Conservation (phyloP, 148 eudicot genomes). For the Selenicereus undatus region DNA sequence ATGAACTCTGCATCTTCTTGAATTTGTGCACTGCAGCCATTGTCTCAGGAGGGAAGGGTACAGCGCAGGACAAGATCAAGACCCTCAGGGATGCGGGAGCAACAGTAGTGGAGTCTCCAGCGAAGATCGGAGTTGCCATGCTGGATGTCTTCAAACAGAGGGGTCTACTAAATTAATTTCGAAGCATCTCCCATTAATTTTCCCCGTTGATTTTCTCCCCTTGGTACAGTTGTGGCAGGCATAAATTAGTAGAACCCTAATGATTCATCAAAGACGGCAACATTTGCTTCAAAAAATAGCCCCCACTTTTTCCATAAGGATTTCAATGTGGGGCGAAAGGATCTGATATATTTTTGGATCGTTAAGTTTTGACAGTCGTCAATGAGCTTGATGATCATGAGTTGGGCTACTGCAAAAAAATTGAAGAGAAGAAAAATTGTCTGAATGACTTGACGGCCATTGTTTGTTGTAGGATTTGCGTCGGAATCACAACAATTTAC, state of each 20-base stretch:
- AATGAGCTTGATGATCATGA: background rate
- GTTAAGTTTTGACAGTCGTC: conserved; percentile 12
- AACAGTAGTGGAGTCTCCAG: conserved; percentile 94
- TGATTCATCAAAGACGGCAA: conserved; percentile 18
- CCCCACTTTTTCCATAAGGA: conserved; percentile 13
- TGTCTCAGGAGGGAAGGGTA: conserved; percentile 97
- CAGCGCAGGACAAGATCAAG: conserved; percentile 94
- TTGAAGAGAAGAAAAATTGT: no score
- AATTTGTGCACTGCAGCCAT: conserved; percentile 67
- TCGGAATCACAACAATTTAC: no score
- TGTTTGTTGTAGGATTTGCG: no score
- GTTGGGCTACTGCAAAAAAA: background rate
- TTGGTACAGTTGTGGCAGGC: conserved; percentile 29
- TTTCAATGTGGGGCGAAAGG: conserved; percentile 16
- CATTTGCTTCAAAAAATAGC: conserved; percentile 14
- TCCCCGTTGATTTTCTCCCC: conserved; percentile 6
- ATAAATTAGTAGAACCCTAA: conserved; percentile 22
- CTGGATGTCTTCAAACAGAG: conserved; percentile 84
- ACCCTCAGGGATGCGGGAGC: conserved; percentile 84
- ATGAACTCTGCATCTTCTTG: background rate
- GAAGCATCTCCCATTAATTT: background rate
- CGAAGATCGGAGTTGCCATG: conserved; percentile 87
- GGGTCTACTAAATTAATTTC: conserved; percentile 54
- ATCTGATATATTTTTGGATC: conserved; percentile 19
- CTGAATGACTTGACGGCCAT: background rate